These are phyloP conservation scores for Leptosphaerulina australis DNA, from an alignment of 2,329 filamentous ascomycete species.

Conservation along the genomic window DNA sequence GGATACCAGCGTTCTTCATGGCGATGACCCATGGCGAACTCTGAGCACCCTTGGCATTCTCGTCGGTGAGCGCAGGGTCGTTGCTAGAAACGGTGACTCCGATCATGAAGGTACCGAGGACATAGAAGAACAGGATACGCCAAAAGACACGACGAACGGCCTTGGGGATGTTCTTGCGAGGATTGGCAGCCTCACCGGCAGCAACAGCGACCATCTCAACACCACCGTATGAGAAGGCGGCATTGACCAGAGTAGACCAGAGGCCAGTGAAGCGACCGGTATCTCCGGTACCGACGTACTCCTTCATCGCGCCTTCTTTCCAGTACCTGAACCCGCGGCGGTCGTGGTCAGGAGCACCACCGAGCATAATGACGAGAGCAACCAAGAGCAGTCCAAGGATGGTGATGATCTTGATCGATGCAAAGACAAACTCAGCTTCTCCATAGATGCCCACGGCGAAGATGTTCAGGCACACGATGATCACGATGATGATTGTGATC, in stretches of 20 bases:
- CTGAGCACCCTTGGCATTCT: slow-evolving; percentile 45
- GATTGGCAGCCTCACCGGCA: slow-evolving; percentile 46
- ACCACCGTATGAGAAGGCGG: slow-evolving; percentile 50
- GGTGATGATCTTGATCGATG: slow-evolving; percentile 56
- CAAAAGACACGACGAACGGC: slow-evolving; percentile 62
- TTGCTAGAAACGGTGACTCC: slow-evolving; percentile 65
- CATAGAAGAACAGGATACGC: slow-evolving; percentile 63
- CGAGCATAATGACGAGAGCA: slow-evolving; percentile 45
- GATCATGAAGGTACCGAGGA: slow-evolving; percentile 58
- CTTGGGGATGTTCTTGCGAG: slow-evolving; percentile 57
- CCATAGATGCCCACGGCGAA: slow-evolving; percentile 49
- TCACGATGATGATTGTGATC: slow-evolving; percentile 45
- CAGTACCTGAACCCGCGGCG: slow-evolving; percentile 69
- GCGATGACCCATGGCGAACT: slow-evolving; percentile 64
- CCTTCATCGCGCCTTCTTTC: slow-evolving; percentile 63
- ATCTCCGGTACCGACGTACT: slow-evolving; percentile 58
- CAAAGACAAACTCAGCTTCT: slow-evolving; percentile 58
- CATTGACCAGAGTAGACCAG: slow-evolving; percentile 62
- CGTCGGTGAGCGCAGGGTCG: slow-evolving; percentile 57
- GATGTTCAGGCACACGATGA: slow-evolving; percentile 45
- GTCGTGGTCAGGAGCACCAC: slow-evolving; percentile 44
- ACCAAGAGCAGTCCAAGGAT: slow-evolving; percentile 42
- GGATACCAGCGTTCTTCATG: slow-evolving; percentile 69
- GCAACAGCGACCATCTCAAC: slow-evolving; percentile 49
- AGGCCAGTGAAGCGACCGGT: slow-evolving; percentile 69